phyloP scores from a whole-genome alignment of 2,329 filamentous ascomycete species.

The Ophiostoma sp. region DNA sequence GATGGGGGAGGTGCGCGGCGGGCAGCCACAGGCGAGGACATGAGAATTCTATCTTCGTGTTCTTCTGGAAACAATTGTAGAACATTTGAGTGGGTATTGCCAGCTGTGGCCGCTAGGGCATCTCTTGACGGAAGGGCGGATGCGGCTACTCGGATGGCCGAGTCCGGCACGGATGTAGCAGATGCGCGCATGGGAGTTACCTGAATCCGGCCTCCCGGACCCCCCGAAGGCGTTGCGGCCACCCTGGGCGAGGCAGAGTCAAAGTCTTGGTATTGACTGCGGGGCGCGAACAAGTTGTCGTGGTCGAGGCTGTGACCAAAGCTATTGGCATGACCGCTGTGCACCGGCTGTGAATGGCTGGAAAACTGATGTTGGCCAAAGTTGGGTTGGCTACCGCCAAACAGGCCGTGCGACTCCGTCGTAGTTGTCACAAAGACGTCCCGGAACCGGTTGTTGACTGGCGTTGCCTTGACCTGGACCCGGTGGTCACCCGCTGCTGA shows the following conservation, averaged over 20 bases:
- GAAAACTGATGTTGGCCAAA: not conserved
- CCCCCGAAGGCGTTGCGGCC: conserved; percentile 26
- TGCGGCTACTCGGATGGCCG: conserved; percentile 1
- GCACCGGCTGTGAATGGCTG: not conserved
- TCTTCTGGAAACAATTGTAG: conserved; percentile 13
- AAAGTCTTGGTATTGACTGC: conserved; percentile 2
- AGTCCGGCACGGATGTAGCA: conserved; percentile 23
- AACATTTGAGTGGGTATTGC: not conserved
- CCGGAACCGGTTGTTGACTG: conserved; percentile 50
- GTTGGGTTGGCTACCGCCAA: not conserved
- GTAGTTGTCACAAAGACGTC: conserved; percentile 40
- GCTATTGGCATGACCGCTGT: conserved; percentile 29
- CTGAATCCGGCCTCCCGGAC: conserved; percentile 27
- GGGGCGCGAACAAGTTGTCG: not conserved
- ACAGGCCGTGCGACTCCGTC: conserved; percentile 26
- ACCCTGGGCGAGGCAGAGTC: conserved; percentile 25
- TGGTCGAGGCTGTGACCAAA: not conserved
- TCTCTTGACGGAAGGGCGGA: not conserved
- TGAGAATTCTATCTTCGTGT: conserved; percentile 14
- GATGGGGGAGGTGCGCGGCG: not conserved
- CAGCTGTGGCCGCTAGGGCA: not conserved
- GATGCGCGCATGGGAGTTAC: conserved; percentile 30
- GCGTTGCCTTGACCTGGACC: conserved; percentile 54
- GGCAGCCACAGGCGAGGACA: conserved; percentile 10
- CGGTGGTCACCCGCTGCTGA: conserved; percentile 34